These are phyloP conservation scores for Brassica incana DNA, from an alignment of 345 rosid genomes.

Conservation along the genomic window DNA sequence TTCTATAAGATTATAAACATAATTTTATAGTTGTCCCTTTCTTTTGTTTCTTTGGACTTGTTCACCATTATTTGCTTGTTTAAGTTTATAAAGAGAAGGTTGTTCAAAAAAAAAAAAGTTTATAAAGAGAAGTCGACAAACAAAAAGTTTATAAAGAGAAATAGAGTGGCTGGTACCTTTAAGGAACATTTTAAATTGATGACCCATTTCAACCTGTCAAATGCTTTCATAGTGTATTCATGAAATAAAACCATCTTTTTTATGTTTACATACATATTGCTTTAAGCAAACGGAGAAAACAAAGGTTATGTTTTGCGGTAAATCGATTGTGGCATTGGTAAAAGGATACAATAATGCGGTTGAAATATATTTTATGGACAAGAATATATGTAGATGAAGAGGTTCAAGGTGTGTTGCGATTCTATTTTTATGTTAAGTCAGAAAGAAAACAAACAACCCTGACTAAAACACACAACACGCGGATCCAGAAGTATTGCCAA, in stretches of 20 bases:
- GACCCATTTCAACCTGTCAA: constrained; percentile 13
- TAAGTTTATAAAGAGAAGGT: background rate
- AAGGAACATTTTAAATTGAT: constrained; percentile 1
- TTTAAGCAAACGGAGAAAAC: constrained; percentile 1
- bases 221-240: background rate
- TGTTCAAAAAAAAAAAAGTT: background rate
- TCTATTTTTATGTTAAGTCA: background rate
- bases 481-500: constrained; percentile 6
- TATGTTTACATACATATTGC: background rate
- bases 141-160: background rate
- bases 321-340: background rate
- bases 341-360: background rate
- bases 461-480: constrained; percentile 18
- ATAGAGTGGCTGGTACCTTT: constrained; percentile 2
- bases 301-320: background rate
- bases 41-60: constrained; percentile 13
- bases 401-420: background rate
- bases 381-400: background rate
- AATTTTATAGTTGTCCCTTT: constrained; percentile 1
- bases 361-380: background rate
- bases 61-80: constrained; percentile 8
- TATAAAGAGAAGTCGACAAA: background rate
- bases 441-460: constrained; percentile 13
- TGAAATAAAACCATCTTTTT: background rate
- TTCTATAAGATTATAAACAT: background rate